phyloP scores from a whole-genome alignment of 1,284 basidiomycete genomes.

The Boletus nobilissimus region DNA sequence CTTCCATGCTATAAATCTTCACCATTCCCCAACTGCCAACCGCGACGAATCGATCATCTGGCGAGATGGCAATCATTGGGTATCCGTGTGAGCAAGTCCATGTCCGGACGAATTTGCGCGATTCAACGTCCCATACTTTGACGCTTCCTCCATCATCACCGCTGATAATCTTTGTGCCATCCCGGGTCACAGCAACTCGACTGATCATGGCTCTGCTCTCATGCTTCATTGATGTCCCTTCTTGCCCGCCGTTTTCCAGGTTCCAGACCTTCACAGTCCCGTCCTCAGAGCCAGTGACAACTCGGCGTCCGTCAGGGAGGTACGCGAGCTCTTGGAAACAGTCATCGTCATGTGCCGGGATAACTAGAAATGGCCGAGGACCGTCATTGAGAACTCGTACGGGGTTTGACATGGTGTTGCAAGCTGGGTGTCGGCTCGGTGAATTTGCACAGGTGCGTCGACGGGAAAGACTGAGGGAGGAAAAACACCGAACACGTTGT shows the following conservation, averaged over 20 bases:
- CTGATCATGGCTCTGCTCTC: no score
- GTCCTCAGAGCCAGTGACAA: not conserved
- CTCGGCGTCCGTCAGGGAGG: not conserved
- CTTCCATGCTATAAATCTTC: not conserved
- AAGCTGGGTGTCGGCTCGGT: not conserved
- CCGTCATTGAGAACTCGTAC: not conserved
- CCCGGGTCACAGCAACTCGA: conserved; percentile 12
- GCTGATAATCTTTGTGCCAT: conserved; percentile 16
- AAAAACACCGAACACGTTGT: no score
- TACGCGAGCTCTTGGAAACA: not conserved
- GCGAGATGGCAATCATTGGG: conserved; percentile 7
- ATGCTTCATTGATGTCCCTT: not conserved
- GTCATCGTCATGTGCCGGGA: not conserved
- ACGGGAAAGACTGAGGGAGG: no score
- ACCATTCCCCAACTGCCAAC: not conserved
- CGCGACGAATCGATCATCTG: conserved; percentile 15
- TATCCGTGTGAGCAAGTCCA: not conserved
- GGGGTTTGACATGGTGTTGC: not conserved
- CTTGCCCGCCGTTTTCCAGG: not conserved
- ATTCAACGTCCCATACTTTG: conserved; percentile 17
- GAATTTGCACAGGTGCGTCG: not conserved
- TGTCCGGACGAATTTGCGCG: not conserved
- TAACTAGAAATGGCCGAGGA: not conserved
- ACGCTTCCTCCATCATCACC: not conserved
- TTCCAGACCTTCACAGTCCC: not conserved